Conservation (phyloP, 306 rosid species). For the Quercus ilex region DNA sequence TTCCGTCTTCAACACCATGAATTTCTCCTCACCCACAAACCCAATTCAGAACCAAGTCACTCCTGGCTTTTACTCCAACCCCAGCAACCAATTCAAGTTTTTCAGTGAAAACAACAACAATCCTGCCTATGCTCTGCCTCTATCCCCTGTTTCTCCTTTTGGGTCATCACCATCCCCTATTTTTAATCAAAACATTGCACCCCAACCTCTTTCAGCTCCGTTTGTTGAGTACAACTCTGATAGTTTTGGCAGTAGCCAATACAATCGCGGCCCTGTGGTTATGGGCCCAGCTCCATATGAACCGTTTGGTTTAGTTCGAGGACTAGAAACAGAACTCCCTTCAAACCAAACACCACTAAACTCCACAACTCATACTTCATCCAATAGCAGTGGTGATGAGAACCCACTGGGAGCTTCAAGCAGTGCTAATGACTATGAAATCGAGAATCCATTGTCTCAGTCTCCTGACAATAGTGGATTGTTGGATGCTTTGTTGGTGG, state of each 20-base stretch:
- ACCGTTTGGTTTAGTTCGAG: conserved; percentile 14
- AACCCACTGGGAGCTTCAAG: conserved; percentile 32
- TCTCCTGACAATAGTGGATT: conserved; percentile 43
- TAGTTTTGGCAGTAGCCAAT: conserved; percentile 15
- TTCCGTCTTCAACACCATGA: conserved; percentile 21
- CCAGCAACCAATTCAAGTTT: conserved; percentile 28
- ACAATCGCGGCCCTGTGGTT: conserved; percentile 16
- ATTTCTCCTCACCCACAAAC: conserved; percentile 8
- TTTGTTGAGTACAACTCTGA: conserved; percentile 19
- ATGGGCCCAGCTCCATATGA: conserved; percentile 25
- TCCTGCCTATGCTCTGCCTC: conserved; percentile 28
- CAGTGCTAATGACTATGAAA: conserved; percentile 14
- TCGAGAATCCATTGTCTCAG: conserved; percentile 17
- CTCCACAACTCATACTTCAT: conserved; percentile 45
- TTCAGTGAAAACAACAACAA: conserved; percentile 19
- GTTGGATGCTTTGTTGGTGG: conserved; percentile 50
- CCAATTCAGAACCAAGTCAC: conserved; percentile 8
- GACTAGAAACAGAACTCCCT: conserved; percentile 42
- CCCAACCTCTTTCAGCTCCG: conserved; percentile 17
- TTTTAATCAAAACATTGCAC: conserved; percentile 27
- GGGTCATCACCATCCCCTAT: conserved; percentile 33
- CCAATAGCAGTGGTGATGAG: conserved; percentile 41
- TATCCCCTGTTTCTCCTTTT: conserved; percentile 43
- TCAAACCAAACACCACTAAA: conserved; percentile 45
- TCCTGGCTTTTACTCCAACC: conserved; percentile 21